Conservation (phyloP, 2,329 filamentous ascomycete genomes). For the Calonectria pteridis region DNA sequence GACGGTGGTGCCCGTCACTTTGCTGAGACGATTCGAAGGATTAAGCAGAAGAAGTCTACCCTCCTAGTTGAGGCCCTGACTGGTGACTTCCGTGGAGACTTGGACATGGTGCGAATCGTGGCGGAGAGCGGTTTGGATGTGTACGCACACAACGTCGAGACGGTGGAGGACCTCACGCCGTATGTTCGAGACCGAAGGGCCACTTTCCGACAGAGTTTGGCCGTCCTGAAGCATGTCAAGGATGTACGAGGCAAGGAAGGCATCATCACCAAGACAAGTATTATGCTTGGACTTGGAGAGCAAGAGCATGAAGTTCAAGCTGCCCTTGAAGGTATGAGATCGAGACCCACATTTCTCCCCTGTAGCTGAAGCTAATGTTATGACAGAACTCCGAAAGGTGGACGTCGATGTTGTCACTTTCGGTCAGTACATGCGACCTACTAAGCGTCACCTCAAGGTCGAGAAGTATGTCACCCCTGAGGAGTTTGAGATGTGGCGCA, state of each 20-base stretch:
- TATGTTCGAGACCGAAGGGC: conserved; percentile 91
- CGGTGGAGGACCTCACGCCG: conserved; percentile 89
- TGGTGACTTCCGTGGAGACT: conserved; percentile 86
- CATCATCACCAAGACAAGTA: conserved; percentile 97
- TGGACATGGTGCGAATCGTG: conserved; percentile 88
- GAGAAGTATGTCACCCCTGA: conserved; percentile 94
- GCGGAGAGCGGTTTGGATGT: conserved; percentile 92
- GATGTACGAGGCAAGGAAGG: conserved; percentile 73
- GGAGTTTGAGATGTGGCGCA: conserved; percentile 91
- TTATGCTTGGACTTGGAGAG: conserved; percentile 97
- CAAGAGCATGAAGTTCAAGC: conserved; percentile 88
- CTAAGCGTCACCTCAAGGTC: conserved; percentile 97
- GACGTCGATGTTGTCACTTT: conserved; percentile 97
- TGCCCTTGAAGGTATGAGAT: conserved; percentile 73
- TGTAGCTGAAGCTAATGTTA: conserved; percentile 27
- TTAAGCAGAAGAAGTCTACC: conserved; percentile 85
- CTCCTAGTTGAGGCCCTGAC: conserved; percentile 88
- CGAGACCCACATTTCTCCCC: not conserved
- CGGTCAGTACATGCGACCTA: conserved; percentile 99
- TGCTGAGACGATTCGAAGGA: conserved; percentile 92
- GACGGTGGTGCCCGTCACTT: conserved; percentile 93
- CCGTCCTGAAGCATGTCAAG: conserved; percentile 86
- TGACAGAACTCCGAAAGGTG: conserved; percentile 78
- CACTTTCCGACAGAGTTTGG: conserved; percentile 87
- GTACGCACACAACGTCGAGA: conserved; percentile 98